phyloP scores from a whole-genome alignment of 1,284 basidiomycete genomes.

The Ganoderma multipileum region DNA sequence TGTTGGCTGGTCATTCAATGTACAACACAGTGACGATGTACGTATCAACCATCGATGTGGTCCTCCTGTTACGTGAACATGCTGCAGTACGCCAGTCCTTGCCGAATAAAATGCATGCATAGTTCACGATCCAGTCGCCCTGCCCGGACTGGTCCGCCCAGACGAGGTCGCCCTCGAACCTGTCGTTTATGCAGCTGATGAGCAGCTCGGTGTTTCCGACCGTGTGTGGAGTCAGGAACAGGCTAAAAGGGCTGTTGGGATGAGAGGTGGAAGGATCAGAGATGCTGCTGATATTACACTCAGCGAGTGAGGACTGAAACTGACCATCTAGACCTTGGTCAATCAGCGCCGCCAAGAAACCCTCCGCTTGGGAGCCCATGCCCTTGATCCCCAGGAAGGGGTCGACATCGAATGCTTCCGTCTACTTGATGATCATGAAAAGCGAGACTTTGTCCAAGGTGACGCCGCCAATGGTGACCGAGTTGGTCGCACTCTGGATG shows the following conservation, averaged over 20 bases:
- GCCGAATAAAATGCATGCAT: too few species aligned
- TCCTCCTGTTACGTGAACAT: too few species aligned
- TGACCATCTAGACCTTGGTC: slow-evolving; percentile 56
- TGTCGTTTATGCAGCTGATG: slow-evolving; percentile 56
- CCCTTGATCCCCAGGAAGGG: slow-evolving; percentile 64
- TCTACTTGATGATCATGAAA: slow-evolving; percentile 59
- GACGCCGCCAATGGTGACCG: slow-evolving; percentile 53
- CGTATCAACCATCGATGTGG: too few species aligned
- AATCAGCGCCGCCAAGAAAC: slow-evolving; percentile 55
- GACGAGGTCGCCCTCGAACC: slow-evolving; percentile 53
- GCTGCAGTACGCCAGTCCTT: too few species aligned
- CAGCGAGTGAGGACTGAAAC: slow-evolving; percentile 15
- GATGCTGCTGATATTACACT: background rate
- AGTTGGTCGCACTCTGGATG: slow-evolving; percentile 50
- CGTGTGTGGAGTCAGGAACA: slow-evolving; percentile 56
- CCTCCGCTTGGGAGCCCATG: slow-evolving; percentile 52
- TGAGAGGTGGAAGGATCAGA: background rate
- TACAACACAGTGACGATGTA: too few species aligned
- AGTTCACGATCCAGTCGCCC: slow-evolving; percentile 54
- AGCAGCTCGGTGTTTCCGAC: slow-evolving; percentile 61
- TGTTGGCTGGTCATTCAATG: too few species aligned
- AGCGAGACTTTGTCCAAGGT: slow-evolving; percentile 45
- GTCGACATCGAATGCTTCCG: slow-evolving; percentile 54
- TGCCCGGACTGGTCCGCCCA: slow-evolving; percentile 48
- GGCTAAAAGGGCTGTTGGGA: slow-evolving; percentile 56